Evolutionary conservation across 345 rosid genomes (phyloP).

Genomic region (Eutrema japonicum): DNA sequence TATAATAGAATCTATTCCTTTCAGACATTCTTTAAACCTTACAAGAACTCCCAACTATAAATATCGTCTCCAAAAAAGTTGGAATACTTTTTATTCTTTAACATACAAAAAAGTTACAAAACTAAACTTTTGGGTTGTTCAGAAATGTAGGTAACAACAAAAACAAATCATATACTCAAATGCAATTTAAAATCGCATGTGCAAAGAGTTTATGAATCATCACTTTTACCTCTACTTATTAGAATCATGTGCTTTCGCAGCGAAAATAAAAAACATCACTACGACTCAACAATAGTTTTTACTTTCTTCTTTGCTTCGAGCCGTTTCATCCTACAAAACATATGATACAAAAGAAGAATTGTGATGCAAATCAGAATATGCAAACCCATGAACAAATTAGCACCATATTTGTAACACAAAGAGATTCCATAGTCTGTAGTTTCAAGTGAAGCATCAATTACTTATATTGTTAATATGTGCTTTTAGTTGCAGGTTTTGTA

Average conservation of each 20-base stretch:
- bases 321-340: conserved; percentile 37
- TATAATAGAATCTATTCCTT: too few species aligned
- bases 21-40: too few species aligned
- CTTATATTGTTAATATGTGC: too few species aligned
- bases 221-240: conserved; percentile 6
- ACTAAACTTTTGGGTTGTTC: neutral
- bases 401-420: neutral
- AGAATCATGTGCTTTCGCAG: neutral
- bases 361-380: neutral
- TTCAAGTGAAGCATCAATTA: too few species aligned
- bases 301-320: neutral
- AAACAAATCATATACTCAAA: conserved; percentile 6
- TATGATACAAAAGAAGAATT: conserved; percentile 1
- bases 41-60: too few species aligned
- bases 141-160: conserved; percentile 5
- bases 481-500: neutral
- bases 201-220: neutral
- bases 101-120: neutral
- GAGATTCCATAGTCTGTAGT: neutral
- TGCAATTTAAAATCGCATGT: neutral
- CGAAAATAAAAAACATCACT: conserved; percentile 1
- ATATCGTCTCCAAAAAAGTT: neutral
- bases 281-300: neutral
- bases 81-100: neutral
- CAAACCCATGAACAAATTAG: neutral